Percentiles rank a stretch among this genome's conserved stretches.
Conservation (phyloP, 345 rosid species). For the Ceriops zippeliana region DNA sequence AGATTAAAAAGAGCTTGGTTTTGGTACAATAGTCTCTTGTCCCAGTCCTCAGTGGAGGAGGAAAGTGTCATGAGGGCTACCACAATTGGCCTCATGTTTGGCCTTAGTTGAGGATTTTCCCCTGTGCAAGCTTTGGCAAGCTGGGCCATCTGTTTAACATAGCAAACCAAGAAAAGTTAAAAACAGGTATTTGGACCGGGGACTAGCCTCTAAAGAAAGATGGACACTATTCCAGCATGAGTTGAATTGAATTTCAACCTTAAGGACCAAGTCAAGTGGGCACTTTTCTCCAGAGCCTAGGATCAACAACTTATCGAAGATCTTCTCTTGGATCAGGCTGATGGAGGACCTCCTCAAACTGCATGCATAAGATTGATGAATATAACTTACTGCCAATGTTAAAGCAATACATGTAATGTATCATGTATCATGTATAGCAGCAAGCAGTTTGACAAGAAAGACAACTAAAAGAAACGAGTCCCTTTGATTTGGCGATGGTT, state of each 20-base stretch:
- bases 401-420: neutral
- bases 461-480: slow-evolving; percentile 80
- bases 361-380: slow-evolving; percentile 2
- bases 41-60: slow-evolving; percentile 82
- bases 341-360: slow-evolving; percentile 75
- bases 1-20: slow-evolving; percentile 66
- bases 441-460: slow-evolving; percentile 16
- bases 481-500: slow-evolving; percentile 55
- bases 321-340: slow-evolving; percentile 58
- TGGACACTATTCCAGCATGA: no score
- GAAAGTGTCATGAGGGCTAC: slow-evolving; percentile 87
- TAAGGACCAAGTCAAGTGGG: slow-evolving; percentile 62
- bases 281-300: slow-evolving; percentile 69
- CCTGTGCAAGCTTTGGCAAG: slow-evolving; percentile 86
- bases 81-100: slow-evolving; percentile 86
- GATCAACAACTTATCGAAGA: slow-evolving; percentile 57
- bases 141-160: slow-evolving; percentile 66
- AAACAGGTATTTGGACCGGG: no score
- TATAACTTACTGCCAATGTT: no score
- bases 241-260: slow-evolving; percentile 39
- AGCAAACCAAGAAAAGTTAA: no score
- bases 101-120: slow-evolving; percentile 75
- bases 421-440: neutral
- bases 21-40: slow-evolving; percentile 52
- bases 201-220: no score